Conservation (phyloP, 208 protist genomes). For the Leishmania gerbilli region DNA sequence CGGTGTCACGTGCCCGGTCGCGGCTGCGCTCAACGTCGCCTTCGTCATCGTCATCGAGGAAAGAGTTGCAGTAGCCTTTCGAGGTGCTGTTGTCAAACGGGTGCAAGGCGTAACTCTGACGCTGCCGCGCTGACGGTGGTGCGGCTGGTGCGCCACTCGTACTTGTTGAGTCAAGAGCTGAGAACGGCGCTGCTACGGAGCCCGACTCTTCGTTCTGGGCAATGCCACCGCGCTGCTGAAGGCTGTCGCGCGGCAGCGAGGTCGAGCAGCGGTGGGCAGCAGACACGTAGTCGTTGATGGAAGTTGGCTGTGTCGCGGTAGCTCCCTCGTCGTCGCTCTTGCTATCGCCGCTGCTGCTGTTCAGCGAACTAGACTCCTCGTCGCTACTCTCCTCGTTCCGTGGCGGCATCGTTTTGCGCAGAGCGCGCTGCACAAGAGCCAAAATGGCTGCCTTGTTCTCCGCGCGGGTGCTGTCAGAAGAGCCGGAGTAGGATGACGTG, state of each 20-base stretch:
- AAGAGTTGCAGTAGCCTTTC: constrained; percentile 11
- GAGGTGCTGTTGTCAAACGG: not conserved
- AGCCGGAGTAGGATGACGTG: constrained; percentile 37
- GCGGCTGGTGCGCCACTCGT: not conserved
- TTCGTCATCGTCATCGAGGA: constrained; percentile 28
- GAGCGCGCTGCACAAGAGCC: constrained; percentile 36
- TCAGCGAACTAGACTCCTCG: constrained; percentile 8
- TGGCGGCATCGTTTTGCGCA: constrained; percentile 35
- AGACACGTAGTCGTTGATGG: constrained; percentile 2
- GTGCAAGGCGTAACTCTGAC: constrained; percentile 8
- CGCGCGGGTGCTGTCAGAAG: constrained; percentile 28
- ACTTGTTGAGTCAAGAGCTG: not conserved
- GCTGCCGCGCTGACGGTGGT: not conserved
- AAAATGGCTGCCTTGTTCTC: constrained; percentile 74
- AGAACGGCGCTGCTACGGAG: not conserved
- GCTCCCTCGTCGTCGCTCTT: constrained; percentile 6
- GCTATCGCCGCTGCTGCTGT: constrained; percentile 7
- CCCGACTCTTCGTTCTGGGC: not conserved
- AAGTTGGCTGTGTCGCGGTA: not conserved
- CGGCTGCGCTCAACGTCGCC: not conserved
- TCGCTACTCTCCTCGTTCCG: constrained; percentile 39
- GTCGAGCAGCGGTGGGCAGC: not conserved
- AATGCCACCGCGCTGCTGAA: not conserved
- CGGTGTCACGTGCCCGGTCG: not conserved
- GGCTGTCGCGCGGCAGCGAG: constrained; percentile 1